Conservation (phyloP, 2,329 filamentous ascomycete species). For the Cyphellophora europaea region DNA sequence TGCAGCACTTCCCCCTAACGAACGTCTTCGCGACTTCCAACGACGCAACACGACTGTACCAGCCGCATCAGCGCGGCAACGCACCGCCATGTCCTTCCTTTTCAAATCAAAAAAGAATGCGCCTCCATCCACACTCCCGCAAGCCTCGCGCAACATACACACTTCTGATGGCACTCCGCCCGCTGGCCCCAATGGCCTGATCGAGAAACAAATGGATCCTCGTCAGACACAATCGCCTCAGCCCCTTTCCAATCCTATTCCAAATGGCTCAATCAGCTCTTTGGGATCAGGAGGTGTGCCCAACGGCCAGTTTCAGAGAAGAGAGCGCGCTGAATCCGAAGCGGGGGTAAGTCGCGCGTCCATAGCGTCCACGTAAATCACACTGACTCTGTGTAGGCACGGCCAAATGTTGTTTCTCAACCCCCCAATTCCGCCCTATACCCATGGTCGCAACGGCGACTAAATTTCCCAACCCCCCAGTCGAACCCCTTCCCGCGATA, state of each 20-base stretch:
- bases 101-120: constrained; percentile 67
- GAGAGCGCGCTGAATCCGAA: constrained; percentile 48
- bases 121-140: constrained; percentile 33
- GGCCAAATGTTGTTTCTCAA: constrained; percentile 25
- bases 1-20: too few species aligned
- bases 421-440: constrained; percentile 74
- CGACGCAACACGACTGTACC: too few species aligned
- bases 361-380: constrained; percentile 5
- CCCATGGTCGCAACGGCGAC: constrained; percentile 84
- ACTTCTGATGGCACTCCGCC: constrained; percentile 41
- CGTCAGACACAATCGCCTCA: constrained; percentile 13
- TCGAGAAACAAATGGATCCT: constrained; percentile 10
- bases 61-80: too few species aligned
- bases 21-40: too few species aligned
- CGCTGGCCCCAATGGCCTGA: constrained; percentile 46
- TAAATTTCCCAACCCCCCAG: constrained; percentile 76
- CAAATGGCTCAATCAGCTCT: constrained; percentile 14
- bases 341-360: constrained; percentile 38
- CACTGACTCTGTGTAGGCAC: constrained; percentile 10
- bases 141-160: constrained; percentile 47
- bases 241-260: constrained; percentile 11
- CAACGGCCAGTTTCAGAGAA: constrained; percentile 25
- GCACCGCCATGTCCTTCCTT: constrained; percentile 63
- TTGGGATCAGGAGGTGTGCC: constrained; percentile 13
- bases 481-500: constrained; percentile 90